phyloP scores from a whole-genome alignment of 2,329 filamentous ascomycete species.

The Apiospora sp. region DNA sequence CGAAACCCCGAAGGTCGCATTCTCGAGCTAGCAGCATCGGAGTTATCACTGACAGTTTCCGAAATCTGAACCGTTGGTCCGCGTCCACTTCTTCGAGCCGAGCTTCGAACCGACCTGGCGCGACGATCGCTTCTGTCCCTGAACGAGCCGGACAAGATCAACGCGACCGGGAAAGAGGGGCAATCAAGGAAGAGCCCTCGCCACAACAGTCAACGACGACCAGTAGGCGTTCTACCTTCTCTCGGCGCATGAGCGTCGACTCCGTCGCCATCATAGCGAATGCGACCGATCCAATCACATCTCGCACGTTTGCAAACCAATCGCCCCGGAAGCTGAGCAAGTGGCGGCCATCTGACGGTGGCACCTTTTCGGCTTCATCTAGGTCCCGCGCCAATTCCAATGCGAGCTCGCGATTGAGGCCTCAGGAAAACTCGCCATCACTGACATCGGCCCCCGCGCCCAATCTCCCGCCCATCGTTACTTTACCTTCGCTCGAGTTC shows the following conservation, averaged over 20 bases:
- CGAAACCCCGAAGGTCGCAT: constrained; percentile 30
- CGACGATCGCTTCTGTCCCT: neutral
- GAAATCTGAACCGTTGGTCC: constrained; percentile 62
- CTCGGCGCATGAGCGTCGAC: constrained; percentile 55
- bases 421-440: constrained; percentile 33
- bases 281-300: constrained; percentile 25
- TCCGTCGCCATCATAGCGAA: constrained; percentile 44
- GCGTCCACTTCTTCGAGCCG: constrained; percentile 59
- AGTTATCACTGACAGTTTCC: constrained; percentile 51
- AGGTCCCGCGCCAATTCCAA: constrained; percentile 26
- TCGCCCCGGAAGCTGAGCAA: constrained; percentile 40
- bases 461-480: constrained; percentile 50
- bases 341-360: constrained; percentile 40
- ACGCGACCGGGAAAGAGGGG: constrained; percentile 18
- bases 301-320: constrained; percentile 29
- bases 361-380: constrained; percentile 33
- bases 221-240: constrained; percentile 45
- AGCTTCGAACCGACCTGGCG: constrained; percentile 42
- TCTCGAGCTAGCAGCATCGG: constrained; percentile 39
- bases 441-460: constrained; percentile 43
- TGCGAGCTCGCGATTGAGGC: constrained; percentile 25
- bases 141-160: constrained; percentile 26
- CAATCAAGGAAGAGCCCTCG: constrained; percentile 25
- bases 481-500: constrained; percentile 49
- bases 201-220: constrained; percentile 34